These are phyloP conservation scores for Heracleum sosnowskyi DNA, from an alignment of 129 eudicot species.

Conservation along the genomic window DNA sequence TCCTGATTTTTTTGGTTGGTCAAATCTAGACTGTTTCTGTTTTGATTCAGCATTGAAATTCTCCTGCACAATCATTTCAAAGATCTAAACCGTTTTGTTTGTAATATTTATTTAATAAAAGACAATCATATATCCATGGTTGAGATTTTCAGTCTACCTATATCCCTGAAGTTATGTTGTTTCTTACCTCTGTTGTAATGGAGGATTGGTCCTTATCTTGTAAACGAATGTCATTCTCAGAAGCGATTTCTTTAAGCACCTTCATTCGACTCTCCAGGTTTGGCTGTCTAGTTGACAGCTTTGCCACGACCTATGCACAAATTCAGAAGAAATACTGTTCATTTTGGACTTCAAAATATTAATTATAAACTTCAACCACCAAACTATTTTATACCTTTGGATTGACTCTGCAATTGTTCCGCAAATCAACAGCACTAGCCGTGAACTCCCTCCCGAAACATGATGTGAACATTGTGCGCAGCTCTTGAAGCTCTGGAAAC, in stretches of 20 bases:
- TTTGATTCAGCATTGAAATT: slow-evolving; percentile 8
- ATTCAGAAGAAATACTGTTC: background rate
- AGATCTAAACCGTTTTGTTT: background rate
- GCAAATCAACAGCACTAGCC: slow-evolving; percentile 40
- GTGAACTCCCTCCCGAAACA: slow-evolving; percentile 65
- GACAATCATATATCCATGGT: no score
- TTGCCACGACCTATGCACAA: slow-evolving; percentile 51
- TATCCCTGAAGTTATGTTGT: background rate
- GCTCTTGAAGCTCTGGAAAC: slow-evolving; percentile 81
- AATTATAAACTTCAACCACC: background rate
- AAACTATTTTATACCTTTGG: slow-evolving; percentile 28
- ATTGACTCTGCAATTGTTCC: slow-evolving; percentile 54
- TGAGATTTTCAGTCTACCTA: background rate
- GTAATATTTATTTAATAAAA: background rate
- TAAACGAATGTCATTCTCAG: slow-evolving; percentile 46
- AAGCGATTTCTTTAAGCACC: slow-evolving; percentile 57
- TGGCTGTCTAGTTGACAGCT: slow-evolving; percentile 63
- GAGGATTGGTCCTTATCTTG: slow-evolving; percentile 35
- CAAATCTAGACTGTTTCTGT: slow-evolving; percentile 10
- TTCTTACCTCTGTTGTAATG: slow-evolving; percentile 30
- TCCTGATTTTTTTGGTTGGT: slow-evolving; percentile 6
- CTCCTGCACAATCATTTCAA: slow-evolving; percentile 21
- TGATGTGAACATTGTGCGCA: slow-evolving; percentile 46
- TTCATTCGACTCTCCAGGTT: slow-evolving; percentile 52
- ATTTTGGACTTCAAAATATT: background rate